A percentile compares a stretch with the other conserved stretches of the same genome.
Conservation (phyloP, 139 green algal species). For the Astrephomene gubernaculifera region DNA sequence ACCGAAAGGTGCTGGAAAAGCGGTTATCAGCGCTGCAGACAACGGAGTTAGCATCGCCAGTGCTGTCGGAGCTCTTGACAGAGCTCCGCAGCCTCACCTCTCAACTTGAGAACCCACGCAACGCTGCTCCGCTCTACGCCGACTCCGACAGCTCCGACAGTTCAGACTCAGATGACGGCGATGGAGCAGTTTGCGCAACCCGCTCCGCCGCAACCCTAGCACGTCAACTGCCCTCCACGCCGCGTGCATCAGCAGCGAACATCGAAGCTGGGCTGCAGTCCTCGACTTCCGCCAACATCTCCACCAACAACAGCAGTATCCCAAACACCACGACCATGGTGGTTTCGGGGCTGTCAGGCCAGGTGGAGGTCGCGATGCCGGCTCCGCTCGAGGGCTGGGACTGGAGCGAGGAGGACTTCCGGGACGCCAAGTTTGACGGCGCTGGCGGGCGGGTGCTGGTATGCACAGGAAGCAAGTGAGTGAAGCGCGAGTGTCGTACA, state of each 20-base stretch:
- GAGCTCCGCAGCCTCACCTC: constrained; percentile 15
- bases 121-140: not conserved
- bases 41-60: too few species aligned
- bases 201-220: not conserved
- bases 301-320: not conserved
- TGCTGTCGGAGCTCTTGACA: too few species aligned
- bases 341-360: not conserved
- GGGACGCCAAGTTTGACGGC: constrained; percentile 10
- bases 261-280: too few species aligned
- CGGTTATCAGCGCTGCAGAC: constrained; percentile 25
- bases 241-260: too few species aligned
- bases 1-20: constrained; percentile 46
- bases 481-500: too few species aligned
- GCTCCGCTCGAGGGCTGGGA: constrained; percentile 11
- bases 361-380: constrained; percentile 13
- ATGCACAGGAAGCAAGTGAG: constrained; percentile 40
- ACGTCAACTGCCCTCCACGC: too few species aligned
- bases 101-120: not conserved
- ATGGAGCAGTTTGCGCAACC: not conserved
- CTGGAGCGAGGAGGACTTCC: constrained; percentile 39
- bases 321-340: not conserved
- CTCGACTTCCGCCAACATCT: not conserved
- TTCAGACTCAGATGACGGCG: constrained; percentile 21
- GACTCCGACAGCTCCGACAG: not conserved
- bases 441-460: constrained; percentile 30